Percentiles rank a stretch among this genome's conserved stretches.
Evolutionary conservation across 164 flowering plant species (phyloP).

Genomic region (Malania oleifera): DNA sequence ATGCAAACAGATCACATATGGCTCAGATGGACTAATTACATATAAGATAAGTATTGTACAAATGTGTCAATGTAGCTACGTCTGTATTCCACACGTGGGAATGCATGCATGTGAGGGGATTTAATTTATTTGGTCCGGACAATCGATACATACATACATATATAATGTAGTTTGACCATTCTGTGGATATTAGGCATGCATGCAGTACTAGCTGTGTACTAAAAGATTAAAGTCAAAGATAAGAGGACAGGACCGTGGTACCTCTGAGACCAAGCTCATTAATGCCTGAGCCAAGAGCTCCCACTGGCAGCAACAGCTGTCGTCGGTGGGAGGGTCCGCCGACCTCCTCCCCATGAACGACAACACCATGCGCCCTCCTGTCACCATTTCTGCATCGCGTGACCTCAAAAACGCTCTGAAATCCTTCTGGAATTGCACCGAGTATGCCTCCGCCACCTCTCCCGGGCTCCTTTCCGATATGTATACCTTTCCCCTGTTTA

Average conservation of each 20-base stretch:
- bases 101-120: no score
- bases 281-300: slow-evolving; percentile 32
- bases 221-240: no score
- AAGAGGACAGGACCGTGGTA: background rate
- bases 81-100: no score
- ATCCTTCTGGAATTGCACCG: slow-evolving; percentile 27
- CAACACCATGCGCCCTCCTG: slow-evolving; percentile 37
- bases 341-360: slow-evolving; percentile 34
- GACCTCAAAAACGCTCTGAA: slow-evolving; percentile 25
- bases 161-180: no score
- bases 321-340: slow-evolving; percentile 21
- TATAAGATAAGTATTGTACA: no score
- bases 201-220: background rate
- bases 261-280: slow-evolving; percentile 29
- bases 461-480: slow-evolving; percentile 35
- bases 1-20: no score
- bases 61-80: no score
- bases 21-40: no score
- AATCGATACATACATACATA: no score
- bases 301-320: slow-evolving; percentile 23
- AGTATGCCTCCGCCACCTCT: slow-evolving; percentile 27
- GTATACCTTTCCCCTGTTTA: slow-evolving; percentile 38
- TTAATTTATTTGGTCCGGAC: no score
- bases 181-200: background rate
- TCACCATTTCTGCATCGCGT: slow-evolving; percentile 30